Evolutionary conservation across 176 grass and related monocot genomes (phyloP).

Genomic region (Urochloa ruziziensis): DNA sequence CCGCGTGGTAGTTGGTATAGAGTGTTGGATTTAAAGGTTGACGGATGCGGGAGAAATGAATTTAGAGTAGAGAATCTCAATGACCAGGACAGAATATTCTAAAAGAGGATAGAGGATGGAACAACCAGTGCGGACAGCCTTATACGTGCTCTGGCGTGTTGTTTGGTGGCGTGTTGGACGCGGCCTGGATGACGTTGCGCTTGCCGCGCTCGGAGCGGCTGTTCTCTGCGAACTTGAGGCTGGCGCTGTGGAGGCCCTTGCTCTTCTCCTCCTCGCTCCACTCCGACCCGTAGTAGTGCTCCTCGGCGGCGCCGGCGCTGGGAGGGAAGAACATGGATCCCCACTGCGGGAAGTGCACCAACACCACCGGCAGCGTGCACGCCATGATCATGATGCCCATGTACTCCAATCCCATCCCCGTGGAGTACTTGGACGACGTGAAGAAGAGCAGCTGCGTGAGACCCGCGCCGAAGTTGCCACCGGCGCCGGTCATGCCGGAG

Average conservation of each 20-base stretch:
- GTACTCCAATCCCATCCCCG: constrained; percentile 37
- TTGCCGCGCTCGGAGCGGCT: constrained; percentile 59
- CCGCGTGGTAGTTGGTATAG: too few relatives aligned
- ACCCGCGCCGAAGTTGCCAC: constrained; percentile 68
- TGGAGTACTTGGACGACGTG: constrained; percentile 61
- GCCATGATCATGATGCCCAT: constrained; percentile 95
- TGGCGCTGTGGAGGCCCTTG: constrained; percentile 36
- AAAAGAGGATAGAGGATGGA: too few relatives aligned
- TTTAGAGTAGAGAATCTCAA: too few relatives aligned
- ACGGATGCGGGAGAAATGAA: too few relatives aligned
- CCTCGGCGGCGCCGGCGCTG: constrained; percentile 32
- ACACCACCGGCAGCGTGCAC: constrained; percentile 48
- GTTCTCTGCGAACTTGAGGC: constrained; percentile 72
- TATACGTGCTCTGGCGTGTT: constrained; percentile 27
- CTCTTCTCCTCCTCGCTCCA: constrained; percentile 59
- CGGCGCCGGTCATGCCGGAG: constrained; percentile 63
- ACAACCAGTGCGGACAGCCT: too few relatives aligned
- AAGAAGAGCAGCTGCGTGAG: constrained; percentile 90
- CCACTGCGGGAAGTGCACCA: constrained; percentile 93
- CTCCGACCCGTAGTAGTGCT: constrained; percentile 57
- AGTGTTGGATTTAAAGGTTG: too few relatives aligned
- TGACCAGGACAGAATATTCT: too few relatives aligned
- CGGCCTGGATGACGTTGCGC: constrained; percentile 13
- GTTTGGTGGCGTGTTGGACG: constrained; percentile 36
- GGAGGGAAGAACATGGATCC: constrained; percentile 78